phyloP scores from a whole-genome alignment of 1,139 yeast genomes.

The Yamadazyma jaroonii region DNA sequence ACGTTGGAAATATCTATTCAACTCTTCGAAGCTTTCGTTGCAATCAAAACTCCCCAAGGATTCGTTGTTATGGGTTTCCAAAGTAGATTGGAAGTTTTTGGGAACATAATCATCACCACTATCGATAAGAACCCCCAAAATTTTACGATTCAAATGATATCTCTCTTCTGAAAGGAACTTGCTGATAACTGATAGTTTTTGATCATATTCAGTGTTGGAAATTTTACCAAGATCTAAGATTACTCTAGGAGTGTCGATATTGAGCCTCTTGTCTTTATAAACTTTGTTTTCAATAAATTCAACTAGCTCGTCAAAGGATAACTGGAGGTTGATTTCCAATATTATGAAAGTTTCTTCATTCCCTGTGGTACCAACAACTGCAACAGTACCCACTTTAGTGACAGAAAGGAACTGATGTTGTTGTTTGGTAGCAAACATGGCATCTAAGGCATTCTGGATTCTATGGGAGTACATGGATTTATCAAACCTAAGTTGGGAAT shows the following conservation, averaged over 20 bases:
- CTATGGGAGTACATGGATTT: constrained; percentile 23
- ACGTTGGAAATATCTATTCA: constrained; percentile 17
- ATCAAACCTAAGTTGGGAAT: constrained; percentile 19
- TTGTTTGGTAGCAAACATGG: constrained; percentile 37
- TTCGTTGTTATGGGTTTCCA: too few relatives aligned
- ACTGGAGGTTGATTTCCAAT: constrained; percentile 21
- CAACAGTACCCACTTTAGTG: constrained; percentile 42
- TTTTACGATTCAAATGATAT: constrained; percentile 12
- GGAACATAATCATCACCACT: constrained; percentile 38
- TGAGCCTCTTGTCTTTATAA: constrained; percentile 17
- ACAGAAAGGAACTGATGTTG: constrained; percentile 44
- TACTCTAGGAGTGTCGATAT: constrained; percentile 19
- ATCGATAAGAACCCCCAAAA: constrained; percentile 38
- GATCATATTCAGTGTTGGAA: constrained; percentile 16
- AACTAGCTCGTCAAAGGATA: constrained; percentile 15
- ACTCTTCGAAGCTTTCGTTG: constrained; percentile 15
- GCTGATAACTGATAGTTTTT: constrained; percentile 15
- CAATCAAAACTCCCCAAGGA: neutral
- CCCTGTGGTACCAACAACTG: constrained; percentile 45
- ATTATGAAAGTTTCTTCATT: constrained; percentile 45
- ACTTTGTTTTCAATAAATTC: constrained; percentile 16
- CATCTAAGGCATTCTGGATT: constrained; percentile 35
- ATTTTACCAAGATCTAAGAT: constrained; percentile 33
- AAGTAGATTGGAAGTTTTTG: constrained; percentile 7
- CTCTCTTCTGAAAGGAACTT: constrained; percentile 13